Percentiles rank a stretch among this genome's conserved stretches.
Conservation (phyloP, 2,329 filamentous ascomycete genomes). For the Colletotrichum destructivum region DNA sequence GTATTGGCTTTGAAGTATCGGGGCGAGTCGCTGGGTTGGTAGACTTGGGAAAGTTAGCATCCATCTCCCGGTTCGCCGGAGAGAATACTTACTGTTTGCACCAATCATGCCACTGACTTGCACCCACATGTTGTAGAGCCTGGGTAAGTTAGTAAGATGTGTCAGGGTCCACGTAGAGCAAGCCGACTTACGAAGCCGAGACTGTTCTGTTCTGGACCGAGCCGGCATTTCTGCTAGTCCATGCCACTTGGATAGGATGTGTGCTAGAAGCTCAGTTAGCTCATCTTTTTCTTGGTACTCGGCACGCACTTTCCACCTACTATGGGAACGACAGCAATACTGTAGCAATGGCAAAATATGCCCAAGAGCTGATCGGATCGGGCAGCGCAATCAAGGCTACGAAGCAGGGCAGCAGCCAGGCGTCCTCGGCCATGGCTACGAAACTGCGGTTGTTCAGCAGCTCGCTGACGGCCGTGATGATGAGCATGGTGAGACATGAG, state of each 20-base stretch:
- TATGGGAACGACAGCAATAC: constrained; percentile 67
- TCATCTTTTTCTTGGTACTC: too few relatives aligned
- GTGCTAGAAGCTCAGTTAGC: constrained; percentile 44
- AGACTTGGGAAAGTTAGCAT: constrained; percentile 48
- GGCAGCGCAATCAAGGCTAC: constrained; percentile 61
- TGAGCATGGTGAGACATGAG: constrained; percentile 65
- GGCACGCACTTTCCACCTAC: constrained; percentile 42
- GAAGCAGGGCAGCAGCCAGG: constrained; percentile 70
- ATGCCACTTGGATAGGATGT: constrained; percentile 71
- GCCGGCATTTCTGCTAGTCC: constrained; percentile 71
- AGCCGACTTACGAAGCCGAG: constrained; percentile 60
- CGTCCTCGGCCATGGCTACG: constrained; percentile 61
- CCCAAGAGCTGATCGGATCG: constrained; percentile 58
- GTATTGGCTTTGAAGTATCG: constrained; percentile 58
- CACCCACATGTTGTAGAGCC: constrained; percentile 66
- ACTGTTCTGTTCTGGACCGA: constrained; percentile 72
- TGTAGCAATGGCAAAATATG: constrained; percentile 64
- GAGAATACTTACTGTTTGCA: constrained; percentile 50
- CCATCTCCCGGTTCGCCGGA: background rate
- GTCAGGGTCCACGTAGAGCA: too few relatives aligned
- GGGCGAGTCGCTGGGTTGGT: constrained; percentile 53
- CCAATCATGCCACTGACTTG: constrained; percentile 54
- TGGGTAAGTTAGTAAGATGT: background rate
- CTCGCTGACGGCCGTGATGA: constrained; percentile 67
- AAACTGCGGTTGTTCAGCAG: constrained; percentile 64